Base-by-base conservation (phyloP, 163 green algal genomes). In the Trebouxia gelatinosa region DNA sequence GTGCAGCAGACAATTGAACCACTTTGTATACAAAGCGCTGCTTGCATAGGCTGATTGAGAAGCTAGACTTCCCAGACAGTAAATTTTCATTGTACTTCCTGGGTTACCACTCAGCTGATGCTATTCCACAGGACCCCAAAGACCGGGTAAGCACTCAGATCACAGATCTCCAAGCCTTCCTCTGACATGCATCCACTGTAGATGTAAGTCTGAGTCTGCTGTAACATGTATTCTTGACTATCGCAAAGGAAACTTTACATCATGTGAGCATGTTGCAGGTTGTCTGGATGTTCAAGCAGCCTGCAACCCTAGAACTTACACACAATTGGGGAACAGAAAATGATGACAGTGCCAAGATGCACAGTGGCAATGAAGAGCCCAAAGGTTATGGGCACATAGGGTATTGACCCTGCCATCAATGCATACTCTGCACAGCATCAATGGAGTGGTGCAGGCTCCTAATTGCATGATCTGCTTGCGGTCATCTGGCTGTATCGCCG, bases 291-390 rank as follows among this genome's bases (percentile, higher is more conserved):
- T 94, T 97, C 65, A 74, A 71, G 0, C 78, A 80, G 38, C 75
- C 75, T 5, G 74, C 59, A 32, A 78, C 80, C n/a, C 70, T 98
- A 35, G 94, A 98, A 84, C 85, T 98, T 74, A 94, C 89, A 3
- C 85, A 94, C 86, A 96, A 95, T 74, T 93, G 83, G 81, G 92
- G 94, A 46, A 95, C 93, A 19, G 94, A 98, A 71, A 86, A 65
- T 37, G 94, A 98, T 80, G 82, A 83, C 31, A 80, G 89, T 5
- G 94, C 90, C 54, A 78, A 89, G 68, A 87, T 83, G 13, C 90
- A 96, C 86, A 96, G 85, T 67, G 95, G 94, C 75, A 98, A 99
- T 86, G 77, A 75, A 0, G 93, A 97, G 5, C 91, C 91, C 0
- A 83, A 87, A 21, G 95, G 95, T 35, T 98, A 92, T 85, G 95